Base-by-base conservation (phyloP, 1,139 yeast genomes). In the Lizanozyma gosingica region DNA sequence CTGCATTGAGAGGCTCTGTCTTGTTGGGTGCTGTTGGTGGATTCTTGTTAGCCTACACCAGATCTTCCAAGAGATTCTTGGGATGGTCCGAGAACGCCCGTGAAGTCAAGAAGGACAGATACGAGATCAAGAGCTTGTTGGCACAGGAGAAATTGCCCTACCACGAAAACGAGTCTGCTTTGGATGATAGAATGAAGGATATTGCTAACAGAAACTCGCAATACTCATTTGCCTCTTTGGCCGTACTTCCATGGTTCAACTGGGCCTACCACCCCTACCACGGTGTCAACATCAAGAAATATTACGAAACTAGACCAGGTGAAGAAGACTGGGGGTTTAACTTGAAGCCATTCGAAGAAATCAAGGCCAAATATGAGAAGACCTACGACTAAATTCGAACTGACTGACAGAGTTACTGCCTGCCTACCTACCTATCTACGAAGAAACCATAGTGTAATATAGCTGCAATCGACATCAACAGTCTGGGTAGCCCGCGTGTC, bases 181-280 rank as follows among this genome's bases (percentile, higher is more conserved):
- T 85, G 59, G 75, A 79, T 43, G 84, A 80, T 49, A 78, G 88
- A 69, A 63, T 81, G 54, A 85, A 85, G 60, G 84, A 80, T 52
- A 70, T 83, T 49, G 80, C 95, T 47, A 80, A 84, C 55, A 77
- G 88, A 65, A 83, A 84, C 68, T 82, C 94, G 17, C 84, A 81
- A 52, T 80, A 79, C 57, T 78, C 95, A 6, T 80, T 78, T 53
- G 62, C 77, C 44, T 65, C 72, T 43, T 57, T 81, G 53, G 78
- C 81, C 42, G 57, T 83, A 47, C 62, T 85, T 53, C 95, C 95
- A 34, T 82, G 90, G 88, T 84, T 86, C 69, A 86, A 86, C 63
- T 65, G 83, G 48, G 88, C 81, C 39, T 65, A 79, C 56, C 95
- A 86, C 61, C 88, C 86, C 51, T 82, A 80, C 65, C 95, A 86